Evolutionary conservation across 2,329 filamentous ascomycete species (phyloP).

Genomic region (Fusarium armeniacum): DNA sequence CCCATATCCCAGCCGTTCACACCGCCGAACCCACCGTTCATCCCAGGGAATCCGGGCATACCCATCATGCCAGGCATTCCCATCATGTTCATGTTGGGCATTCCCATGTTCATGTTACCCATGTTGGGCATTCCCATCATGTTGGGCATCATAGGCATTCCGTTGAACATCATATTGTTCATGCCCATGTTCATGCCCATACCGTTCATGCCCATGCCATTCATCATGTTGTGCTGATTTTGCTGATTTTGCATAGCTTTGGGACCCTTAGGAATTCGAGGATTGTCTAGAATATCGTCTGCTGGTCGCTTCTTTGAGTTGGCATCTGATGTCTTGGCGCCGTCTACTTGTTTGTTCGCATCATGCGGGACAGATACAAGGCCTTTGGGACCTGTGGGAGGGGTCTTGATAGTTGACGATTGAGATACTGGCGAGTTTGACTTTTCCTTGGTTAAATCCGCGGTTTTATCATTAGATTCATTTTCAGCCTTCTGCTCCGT

Average conservation of each 20-base stretch:
- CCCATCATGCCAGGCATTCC: conserved; percentile 54
- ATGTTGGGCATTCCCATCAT: conserved; percentile 59
- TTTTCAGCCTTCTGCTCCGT: conserved; percentile 55
- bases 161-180: conserved; percentile 59
- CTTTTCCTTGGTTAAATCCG: conserved; percentile 50
- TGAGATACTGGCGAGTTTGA: conserved; percentile 54
- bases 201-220: conserved; percentile 63
- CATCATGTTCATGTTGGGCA: conserved; percentile 53
- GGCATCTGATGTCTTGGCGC: conserved; percentile 50
- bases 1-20: conserved; percentile 51
- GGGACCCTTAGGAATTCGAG: conserved; percentile 74
- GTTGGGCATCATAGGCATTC: conserved; percentile 59
- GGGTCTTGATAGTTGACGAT: conserved; percentile 46
- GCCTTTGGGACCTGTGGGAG: conserved; percentile 51
- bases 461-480: conserved; percentile 35
- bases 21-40: conserved; percentile 49
- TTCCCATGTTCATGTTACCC: conserved; percentile 56
- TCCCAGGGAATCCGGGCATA: conserved; percentile 52
- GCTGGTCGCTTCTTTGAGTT: conserved; percentile 84
- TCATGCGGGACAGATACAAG: conserved; percentile 52
- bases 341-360: conserved; percentile 54
- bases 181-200: conserved; percentile 64
- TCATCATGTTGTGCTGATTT: conserved; percentile 64
- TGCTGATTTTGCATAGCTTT: conserved; percentile 74
- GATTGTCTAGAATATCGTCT: conserved; percentile 76